These are phyloP conservation scores for Erigeron philadelphicus DNA, from an alignment of 140 eudicot genomes.

Conservation along the genomic window DNA sequence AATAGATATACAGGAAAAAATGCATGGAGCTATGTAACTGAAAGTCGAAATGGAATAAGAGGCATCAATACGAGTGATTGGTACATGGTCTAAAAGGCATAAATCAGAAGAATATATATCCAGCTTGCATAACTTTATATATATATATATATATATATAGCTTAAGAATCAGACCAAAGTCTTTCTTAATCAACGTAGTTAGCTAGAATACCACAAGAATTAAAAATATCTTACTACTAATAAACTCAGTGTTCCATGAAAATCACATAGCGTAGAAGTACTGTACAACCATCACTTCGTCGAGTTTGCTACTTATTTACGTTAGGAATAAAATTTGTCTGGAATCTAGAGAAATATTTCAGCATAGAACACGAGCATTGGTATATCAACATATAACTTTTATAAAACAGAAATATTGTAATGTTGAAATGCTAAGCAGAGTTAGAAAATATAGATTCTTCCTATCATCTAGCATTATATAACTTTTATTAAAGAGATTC, in stretches of 20 bases:
- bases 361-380: slow-evolving; percentile 5
- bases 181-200: slow-evolving; percentile 2
- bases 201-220: slow-evolving; percentile 12
- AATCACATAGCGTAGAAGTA: not conserved
- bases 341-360: slow-evolving; percentile 26
- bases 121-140: slow-evolving; percentile 16
- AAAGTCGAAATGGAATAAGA: slow-evolving; percentile 6
- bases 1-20: not conserved
- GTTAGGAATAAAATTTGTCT: slow-evolving; percentile 19
- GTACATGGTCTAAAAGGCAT: slow-evolving; percentile 21
- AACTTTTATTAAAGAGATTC: slow-evolving; percentile 35
- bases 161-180: slow-evolving; percentile 9
- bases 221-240: not conserved
- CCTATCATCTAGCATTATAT: slow-evolving; percentile 25
- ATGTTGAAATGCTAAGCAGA: not conserved
- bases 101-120: slow-evolving; percentile 17
- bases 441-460: slow-evolving; percentile 26
- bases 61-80: not conserved
- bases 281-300: not conserved
- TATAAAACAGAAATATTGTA: not conserved
- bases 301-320: not conserved
- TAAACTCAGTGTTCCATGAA: not conserved
- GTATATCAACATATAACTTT: not conserved
- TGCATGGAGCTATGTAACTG: not conserved
- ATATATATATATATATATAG: not conserved